Evolutionary conservation across 345 rosid genomes (phyloP).

Genomic region (Barbarea vulgaris): DNA sequence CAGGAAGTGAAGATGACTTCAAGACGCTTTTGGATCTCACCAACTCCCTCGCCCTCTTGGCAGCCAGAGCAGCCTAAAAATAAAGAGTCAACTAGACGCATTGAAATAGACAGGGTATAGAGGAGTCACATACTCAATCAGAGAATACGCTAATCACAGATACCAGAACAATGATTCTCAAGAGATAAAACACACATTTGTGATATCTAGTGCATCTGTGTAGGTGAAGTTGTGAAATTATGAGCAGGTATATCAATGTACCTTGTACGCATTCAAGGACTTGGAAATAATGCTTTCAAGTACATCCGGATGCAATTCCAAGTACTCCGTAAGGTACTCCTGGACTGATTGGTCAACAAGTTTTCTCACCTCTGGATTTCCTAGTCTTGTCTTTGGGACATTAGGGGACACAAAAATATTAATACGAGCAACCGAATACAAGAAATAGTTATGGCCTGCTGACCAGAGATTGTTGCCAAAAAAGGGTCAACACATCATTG

Average conservation of each 20-base stretch:
- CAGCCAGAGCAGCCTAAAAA: slow-evolving; percentile 95
- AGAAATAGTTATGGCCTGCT: slow-evolving; percentile 7
- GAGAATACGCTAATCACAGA: neutral
- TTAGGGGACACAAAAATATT: neutral
- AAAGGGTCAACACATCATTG: neutral
- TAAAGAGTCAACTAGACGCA: neutral
- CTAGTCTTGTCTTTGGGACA: slow-evolving; percentile 79
- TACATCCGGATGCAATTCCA: slow-evolving; percentile 95
- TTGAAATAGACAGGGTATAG: neutral
- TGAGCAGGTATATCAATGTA: slow-evolving; percentile 29
- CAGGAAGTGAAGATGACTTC: slow-evolving; percentile 95
- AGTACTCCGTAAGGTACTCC: slow-evolving; percentile 88
- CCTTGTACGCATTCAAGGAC: slow-evolving; percentile 95
- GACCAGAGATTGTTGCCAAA: slow-evolving; percentile 11
- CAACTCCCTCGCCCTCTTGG: slow-evolving; percentile 96
- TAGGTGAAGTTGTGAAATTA: slow-evolving; percentile 8
- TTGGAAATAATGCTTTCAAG: slow-evolving; percentile 92
- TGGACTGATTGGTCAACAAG: slow-evolving; percentile 94
- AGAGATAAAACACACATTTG: neutral
- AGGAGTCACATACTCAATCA: neutral
- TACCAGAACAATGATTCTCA: neutral
- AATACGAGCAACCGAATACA: slow-evolving; percentile 9
- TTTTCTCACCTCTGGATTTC: slow-evolving; percentile 96
- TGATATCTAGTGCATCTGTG: neutral
- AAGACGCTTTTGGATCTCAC: slow-evolving; percentile 86